Percentiles rank a stretch among this genome's conserved stretches.
Conservation (phyloP, 805 yeast genomes). For the Blastobotrys muscicola region DNA sequence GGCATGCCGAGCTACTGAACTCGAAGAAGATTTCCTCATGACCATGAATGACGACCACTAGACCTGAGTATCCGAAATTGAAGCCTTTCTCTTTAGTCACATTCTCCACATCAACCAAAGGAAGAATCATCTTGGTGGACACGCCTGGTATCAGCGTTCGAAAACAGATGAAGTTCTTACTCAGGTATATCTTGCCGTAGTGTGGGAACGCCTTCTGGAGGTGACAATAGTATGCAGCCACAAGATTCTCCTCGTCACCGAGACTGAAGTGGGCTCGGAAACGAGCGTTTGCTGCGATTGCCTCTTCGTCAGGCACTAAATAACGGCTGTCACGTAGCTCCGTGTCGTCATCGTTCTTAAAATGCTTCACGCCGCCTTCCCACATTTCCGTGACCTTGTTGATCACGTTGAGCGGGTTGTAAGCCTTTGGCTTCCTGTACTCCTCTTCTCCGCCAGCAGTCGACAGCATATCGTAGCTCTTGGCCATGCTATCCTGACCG, state of each 20-base stretch:
- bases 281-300: slow-evolving; percentile 42
- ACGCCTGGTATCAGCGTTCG: slow-evolving; percentile 72
- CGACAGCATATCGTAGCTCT: too few species aligned
- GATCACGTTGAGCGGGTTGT: slow-evolving; percentile 12
- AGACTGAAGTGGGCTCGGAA: slow-evolving; percentile 62
- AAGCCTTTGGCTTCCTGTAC: slow-evolving; percentile 5
- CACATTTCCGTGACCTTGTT: slow-evolving; percentile 39
- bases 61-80: slow-evolving; percentile 57
- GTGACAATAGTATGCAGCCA: slow-evolving; percentile 64
- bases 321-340: slow-evolving; percentile 35
- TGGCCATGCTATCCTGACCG: too few species aligned
- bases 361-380: slow-evolving; percentile 57
- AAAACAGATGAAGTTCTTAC: slow-evolving; percentile 63
- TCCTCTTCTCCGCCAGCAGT: too few species aligned
- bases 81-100: slow-evolving; percentile 60
- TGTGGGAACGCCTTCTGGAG: slow-evolving; percentile 63
- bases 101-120: slow-evolving; percentile 61
- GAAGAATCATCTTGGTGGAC: slow-evolving; percentile 72
- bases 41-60: slow-evolving; percentile 61
- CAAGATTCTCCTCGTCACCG: slow-evolving; percentile 38
- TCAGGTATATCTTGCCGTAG: slow-evolving; percentile 76
- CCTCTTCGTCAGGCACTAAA: slow-evolving; percentile 36
- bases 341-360: slow-evolving; percentile 24
- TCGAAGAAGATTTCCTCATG: slow-evolving; percentile 72
- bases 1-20: slow-evolving; percentile 32